Percentiles rank a stretch among this genome's conserved stretches.
Conservation (phyloP, 192 early-diverging fungal species). For the Coemansia interrupta region DNA sequence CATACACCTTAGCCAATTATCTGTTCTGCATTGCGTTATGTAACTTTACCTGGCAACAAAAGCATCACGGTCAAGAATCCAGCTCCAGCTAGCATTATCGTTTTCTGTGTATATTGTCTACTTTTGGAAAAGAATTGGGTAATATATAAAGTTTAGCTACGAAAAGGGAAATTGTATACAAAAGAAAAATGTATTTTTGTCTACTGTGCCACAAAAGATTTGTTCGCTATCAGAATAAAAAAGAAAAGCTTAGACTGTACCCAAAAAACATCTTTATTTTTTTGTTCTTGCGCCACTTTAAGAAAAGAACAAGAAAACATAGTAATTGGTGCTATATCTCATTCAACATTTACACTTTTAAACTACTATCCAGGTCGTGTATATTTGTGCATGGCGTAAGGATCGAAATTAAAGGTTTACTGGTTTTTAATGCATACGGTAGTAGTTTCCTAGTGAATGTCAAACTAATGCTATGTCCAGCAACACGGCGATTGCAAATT, state of each 20-base stretch:
- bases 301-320: not conserved
- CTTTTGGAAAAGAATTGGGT: not conserved
- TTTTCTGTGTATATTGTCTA: not conserved
- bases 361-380: not conserved
- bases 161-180: not conserved
- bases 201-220: not conserved
- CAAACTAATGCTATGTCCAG: too few species aligned
- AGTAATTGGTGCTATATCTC: not conserved
- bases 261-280: not conserved
- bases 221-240: not conserved
- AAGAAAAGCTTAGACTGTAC: not conserved
- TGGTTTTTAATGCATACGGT: not conserved
- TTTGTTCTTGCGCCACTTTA: too few species aligned
- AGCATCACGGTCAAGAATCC: constrained; percentile 48
- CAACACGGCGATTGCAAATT: too few species aligned
- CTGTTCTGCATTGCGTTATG: constrained; percentile 4
- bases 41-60: constrained; percentile 39
- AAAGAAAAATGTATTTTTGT: not conserved
- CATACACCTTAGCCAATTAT: not conserved
- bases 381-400: not conserved
- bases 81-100: constrained; percentile 43
- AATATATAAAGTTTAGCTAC: not conserved
- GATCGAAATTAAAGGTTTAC: not conserved
- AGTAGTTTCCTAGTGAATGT: not conserved
- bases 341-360: not conserved